phyloP scores from a whole-genome alignment of 2,329 filamentous ascomycete species.

The Aspergillus japonicus region DNA sequence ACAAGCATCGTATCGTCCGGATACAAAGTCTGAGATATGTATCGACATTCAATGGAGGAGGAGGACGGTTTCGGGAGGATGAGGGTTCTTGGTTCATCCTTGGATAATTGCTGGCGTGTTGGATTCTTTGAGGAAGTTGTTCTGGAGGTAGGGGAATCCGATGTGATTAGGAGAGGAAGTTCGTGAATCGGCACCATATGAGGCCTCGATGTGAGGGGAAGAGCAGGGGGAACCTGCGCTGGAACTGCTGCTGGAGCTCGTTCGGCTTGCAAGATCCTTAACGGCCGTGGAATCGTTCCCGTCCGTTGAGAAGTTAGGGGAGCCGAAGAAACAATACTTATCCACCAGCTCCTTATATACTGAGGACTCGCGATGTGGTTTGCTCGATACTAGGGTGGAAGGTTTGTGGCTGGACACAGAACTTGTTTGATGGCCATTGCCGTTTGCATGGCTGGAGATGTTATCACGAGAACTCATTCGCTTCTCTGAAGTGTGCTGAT shows the following conservation, averaged over 20 bases:
- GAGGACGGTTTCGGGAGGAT: background rate
- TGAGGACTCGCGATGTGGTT: conserved; percentile 74
- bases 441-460: conserved; percentile 21
- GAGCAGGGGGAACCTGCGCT: conserved; percentile 23
- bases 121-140: conserved; percentile 46
- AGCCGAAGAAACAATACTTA: conserved; percentile 90
- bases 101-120: conserved; percentile 46
- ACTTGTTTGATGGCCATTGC: conserved; percentile 13
- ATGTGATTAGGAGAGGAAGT: conserved; percentile 38
- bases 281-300: background rate
- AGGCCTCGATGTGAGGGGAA: conserved; percentile 26
- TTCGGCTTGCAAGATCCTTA: conserved; percentile 1
- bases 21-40: background rate
- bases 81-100: conserved; percentile 23
- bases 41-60: background rate
- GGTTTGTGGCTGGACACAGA: conserved; percentile 41
- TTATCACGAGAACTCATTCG: conserved; percentile 13
- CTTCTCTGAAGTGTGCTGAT: conserved; percentile 14
- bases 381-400: conserved; percentile 58
- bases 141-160: conserved; percentile 45
- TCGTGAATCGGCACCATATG: conserved; percentile 10
- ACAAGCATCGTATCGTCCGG: background rate
- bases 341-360: conserved; percentile 96
- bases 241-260: conserved; percentile 6
- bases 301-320: conserved; percentile 39